Base-by-base conservation (phyloP, 257 asterid genomes). In the Lycium ferocissimum region DNA sequence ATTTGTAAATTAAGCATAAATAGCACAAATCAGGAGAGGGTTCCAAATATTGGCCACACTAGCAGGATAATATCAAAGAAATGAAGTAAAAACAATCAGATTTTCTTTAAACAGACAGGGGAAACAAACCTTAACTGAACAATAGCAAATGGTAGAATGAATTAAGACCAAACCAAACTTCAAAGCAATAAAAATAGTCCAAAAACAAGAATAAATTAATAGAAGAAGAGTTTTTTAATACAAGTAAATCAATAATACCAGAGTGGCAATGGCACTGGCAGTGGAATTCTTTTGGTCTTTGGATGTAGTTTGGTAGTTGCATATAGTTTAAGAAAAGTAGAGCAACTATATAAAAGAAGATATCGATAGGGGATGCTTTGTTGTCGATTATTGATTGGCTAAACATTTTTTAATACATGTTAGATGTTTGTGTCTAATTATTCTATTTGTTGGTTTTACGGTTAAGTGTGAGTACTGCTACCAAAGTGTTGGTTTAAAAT, bases 371-470 rank as follows among this genome's bases (percentile, higher is more conserved):
- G 63, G 17, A 51, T 17, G 0, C 49, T 37, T 1, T 13, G 82
- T 7, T 78, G 66, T 78, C 65, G 0, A 8, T 14, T 78, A 26
- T 6, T 78, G 49, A 35, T 14, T 78, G 82, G 66, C 14, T 53
- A 22, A 18, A 78, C 1, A 2, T 78, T 78, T 78, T 14, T 53
- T 13, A 33, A 14, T 78, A 49, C 81, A 76, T 53, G 82, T 78
- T 78, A 33, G 26, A 78, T 78, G 66, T 53, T 33, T 53, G 47
- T 53, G 8, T 14, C 45, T 33, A 51, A 0, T 53, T 53, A 78
- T 53, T 53, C 49, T 33, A 53, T 4, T 78, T 78, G 82, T 53
- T 53, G 49, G 65, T 78, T n/a, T 53, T 78, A 53, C 14, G 82
- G 82, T 53, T 78, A 13, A 7, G 9, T 78, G 65, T 78, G 81